Evolutionary conservation across 129 eudicot genomes (phyloP).

Genomic region (Flaveria trinervia): DNA sequence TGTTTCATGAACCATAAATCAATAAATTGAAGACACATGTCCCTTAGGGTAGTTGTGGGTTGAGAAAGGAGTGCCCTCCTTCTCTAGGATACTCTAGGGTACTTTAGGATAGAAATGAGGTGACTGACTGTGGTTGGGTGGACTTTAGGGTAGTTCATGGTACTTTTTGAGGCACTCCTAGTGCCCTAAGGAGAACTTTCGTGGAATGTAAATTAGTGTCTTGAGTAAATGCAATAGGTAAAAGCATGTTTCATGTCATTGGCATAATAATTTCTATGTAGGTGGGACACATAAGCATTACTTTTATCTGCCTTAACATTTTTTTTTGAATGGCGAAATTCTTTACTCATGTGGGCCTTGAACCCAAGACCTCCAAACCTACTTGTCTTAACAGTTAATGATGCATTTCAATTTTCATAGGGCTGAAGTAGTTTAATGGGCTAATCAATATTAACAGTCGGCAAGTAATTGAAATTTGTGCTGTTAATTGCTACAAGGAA

Average conservation of each 20-base stretch:
- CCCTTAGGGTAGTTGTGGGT: too few species aligned
- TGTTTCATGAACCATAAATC: too few species aligned
- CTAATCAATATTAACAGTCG: not conserved
- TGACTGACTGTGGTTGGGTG: too few species aligned
- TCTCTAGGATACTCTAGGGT: too few species aligned
- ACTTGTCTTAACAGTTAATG: not conserved
- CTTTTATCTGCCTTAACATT: not conserved
- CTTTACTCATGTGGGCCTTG: too few species aligned
- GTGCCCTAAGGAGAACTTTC: not conserved
- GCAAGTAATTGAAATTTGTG: not conserved
- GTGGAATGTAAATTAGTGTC: not conserved
- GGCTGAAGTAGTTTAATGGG: constrained; percentile 2
- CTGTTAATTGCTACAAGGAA: not conserved
- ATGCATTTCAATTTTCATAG: constrained; percentile 17
- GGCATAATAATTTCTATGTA: not conserved
- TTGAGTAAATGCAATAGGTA: not conserved
- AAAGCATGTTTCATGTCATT: constrained; percentile 5
- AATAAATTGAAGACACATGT: too few species aligned
- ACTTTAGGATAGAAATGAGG: too few species aligned
- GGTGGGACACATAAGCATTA: not conserved
- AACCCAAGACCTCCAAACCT: too few species aligned
- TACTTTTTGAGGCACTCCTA: too few species aligned
- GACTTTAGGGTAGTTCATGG: too few species aligned
- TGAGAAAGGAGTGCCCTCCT: too few species aligned
- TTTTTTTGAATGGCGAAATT: too few species aligned